Base-by-base conservation (phyloP, 2,329 filamentous ascomycete species). In the Diaporthe sp. region DNA sequence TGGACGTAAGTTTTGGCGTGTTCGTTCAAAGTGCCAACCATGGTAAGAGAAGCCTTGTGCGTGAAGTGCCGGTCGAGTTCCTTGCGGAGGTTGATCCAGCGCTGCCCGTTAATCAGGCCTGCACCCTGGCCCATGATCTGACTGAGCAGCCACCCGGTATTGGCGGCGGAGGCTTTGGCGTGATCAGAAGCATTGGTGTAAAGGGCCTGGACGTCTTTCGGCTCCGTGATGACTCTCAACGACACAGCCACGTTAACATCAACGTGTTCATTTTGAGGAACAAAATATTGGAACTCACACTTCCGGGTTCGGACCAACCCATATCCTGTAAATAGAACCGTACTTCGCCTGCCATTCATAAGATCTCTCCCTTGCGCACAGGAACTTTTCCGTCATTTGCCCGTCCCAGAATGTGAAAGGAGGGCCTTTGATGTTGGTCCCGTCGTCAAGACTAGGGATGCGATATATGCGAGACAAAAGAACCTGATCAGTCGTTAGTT, bases 1-100 rank as follows among this genome's bases (percentile, higher is more conserved):
- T 22, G 39, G 25, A 65, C 39, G 5, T 65, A 65, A 13, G 25
- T 17, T 10, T 31, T 46, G 25, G 59, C 59, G 25, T 65, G 6
- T 31, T 65, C 59, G 17, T 65, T 65, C n/a, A 65, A 25, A 31
- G n/a, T 65, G 8, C 42, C 59, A 7, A 65, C 59, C 59, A 65
- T 65, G 8, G 44, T 46, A 17, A 65, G 25, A 9, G 59, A 65
- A 4, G 22, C 17, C 10, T 65, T 65, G 59, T 65, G 59, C 1
- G 59, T 31, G 25, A 65, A 65, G 39, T 65, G 39, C 4, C 37
- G 39, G 25, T 65, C 59, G 17, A 65, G 59, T 15, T 65, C 59
- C 17, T 65, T 65, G 42, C 59, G 59, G 17, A 65, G 59, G 25
- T 65, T 65, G 42, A 65, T 65, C 59, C 59, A 65, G 59, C 59